Conservation (phyloP, 495 filamentous ascomycete species). For the Aspergillus steynii region DNA sequence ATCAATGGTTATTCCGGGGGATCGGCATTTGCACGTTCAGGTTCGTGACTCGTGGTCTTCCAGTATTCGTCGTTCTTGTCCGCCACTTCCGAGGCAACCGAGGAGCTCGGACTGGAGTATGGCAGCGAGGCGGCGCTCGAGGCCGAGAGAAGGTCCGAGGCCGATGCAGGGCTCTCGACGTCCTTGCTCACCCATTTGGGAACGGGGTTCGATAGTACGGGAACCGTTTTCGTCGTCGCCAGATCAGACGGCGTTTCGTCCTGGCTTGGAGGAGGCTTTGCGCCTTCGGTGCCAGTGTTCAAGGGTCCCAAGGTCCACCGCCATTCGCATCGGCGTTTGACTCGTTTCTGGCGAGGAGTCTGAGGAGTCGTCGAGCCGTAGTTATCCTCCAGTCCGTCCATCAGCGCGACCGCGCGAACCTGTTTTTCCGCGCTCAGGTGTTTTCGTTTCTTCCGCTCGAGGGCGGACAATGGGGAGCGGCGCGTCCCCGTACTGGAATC, state of each 20-base stretch:
- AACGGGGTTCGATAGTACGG: not conserved
- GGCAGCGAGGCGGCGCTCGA: slow-evolving; percentile 4
- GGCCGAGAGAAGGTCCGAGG: not conserved
- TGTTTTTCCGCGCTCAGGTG: slow-evolving; percentile 39
- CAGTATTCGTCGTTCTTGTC: slow-evolving; percentile 9
- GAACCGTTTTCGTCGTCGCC: not conserved
- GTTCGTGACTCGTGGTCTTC: slow-evolving; percentile 19
- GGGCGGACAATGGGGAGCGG: slow-evolving; percentile 17
- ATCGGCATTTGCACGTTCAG: slow-evolving; percentile 15
- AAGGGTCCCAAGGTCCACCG: slow-evolving; percentile 56
- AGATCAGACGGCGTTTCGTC: slow-evolving; percentile 1
- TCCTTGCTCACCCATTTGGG: slow-evolving; percentile 3
- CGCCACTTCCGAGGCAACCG: slow-evolving; percentile 4
- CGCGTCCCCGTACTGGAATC: slow-evolving; percentile 25
- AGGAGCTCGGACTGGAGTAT: slow-evolving; percentile 12
- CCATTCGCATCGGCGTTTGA: slow-evolving; percentile 57
- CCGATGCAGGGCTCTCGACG: slow-evolving; percentile 5
- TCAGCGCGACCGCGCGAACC: slow-evolving; percentile 42
- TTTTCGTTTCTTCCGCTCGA: slow-evolving; percentile 41
- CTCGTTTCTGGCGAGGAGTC: slow-evolving; percentile 49
- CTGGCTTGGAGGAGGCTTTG: slow-evolving; percentile 1
- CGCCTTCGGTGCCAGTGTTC: slow-evolving; percentile 9
- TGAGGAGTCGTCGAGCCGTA: slow-evolving; percentile 44
- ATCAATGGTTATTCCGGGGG: slow-evolving; percentile 16
- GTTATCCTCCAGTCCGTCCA: slow-evolving; percentile 37